Conservation (phyloP, 139 green algal genomes). For the Yamagishiella unicocca region DNA sequence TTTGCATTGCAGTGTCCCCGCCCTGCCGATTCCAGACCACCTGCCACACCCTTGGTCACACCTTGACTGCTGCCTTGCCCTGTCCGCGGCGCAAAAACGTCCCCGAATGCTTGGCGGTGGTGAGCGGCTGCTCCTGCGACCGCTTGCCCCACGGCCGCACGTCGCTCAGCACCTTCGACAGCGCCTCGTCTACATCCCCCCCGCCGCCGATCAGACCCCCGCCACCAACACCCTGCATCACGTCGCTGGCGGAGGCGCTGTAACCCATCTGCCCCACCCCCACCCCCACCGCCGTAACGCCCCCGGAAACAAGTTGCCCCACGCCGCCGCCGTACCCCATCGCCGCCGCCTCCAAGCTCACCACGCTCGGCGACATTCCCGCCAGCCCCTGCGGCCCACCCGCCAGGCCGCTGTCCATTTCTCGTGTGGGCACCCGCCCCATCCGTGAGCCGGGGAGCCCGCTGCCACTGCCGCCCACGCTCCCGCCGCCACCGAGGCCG, state of each 20-base stretch:
- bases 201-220: background rate
- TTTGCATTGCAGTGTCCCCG: too few relatives aligned
- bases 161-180: conserved; percentile 57
- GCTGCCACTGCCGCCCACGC: background rate
- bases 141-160: conserved; percentile 62
- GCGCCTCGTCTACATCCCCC: conserved; percentile 20
- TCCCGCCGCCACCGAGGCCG: background rate
- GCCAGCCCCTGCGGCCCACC: background rate
- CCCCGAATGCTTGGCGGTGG: conserved; percentile 12
- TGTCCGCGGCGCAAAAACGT: conserved; percentile 26
- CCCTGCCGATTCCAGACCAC: too few relatives aligned
- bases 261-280: background rate
- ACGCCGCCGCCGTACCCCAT: conserved; percentile 9
- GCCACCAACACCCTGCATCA: background rate
- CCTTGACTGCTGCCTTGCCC: background rate
- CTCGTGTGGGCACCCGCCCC: background rate
- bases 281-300: background rate
- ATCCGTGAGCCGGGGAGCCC: background rate
- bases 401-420: background rate
- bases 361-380: background rate
- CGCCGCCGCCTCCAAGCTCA: background rate
- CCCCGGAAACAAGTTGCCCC: background rate
- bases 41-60: too few relatives aligned
- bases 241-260: background rate
- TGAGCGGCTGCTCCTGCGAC: conserved; percentile 35